Evolutionary conservation across 306 rosid species (phyloP).

Genomic region (Datisca glomerata): DNA sequence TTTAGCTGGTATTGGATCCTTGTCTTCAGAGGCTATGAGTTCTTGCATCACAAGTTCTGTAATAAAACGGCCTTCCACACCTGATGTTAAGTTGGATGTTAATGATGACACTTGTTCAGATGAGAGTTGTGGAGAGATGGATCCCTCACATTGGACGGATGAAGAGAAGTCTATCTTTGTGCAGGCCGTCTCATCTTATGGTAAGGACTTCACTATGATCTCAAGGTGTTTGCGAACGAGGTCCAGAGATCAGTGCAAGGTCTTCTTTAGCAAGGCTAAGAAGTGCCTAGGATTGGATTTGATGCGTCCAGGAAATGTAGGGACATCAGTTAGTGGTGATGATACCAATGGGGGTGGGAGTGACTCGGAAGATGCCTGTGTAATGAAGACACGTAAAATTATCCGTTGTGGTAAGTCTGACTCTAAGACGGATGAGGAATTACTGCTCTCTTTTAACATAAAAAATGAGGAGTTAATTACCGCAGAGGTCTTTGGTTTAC

Average conservation of each 20-base stretch:
- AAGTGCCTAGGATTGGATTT: constrained; percentile 80
- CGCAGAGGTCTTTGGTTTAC: constrained; percentile 25
- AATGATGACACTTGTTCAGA: constrained; percentile 87
- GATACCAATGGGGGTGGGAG: constrained; percentile 62
- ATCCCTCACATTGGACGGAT: constrained; percentile 77
- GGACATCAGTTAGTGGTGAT: constrained; percentile 32
- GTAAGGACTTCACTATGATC: constrained; percentile 61
- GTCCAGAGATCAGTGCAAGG: constrained; percentile 79
- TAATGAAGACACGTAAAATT: constrained; percentile 41
- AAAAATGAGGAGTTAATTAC: constrained; percentile 33
- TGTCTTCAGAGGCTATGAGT: constrained; percentile 79
- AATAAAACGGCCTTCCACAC: constrained; percentile 20
- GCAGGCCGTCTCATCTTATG: constrained; percentile 76
- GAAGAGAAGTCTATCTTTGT: constrained; percentile 69
- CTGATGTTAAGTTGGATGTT: constrained; percentile 33
- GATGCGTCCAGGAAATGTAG: constrained; percentile 33
- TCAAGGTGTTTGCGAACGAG: constrained; percentile 60
- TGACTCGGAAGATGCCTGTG: constrained; percentile 64
- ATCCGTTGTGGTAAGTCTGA: constrained; percentile 42
- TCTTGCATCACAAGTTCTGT: constrained; percentile 66
- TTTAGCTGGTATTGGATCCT: constrained; percentile 79
- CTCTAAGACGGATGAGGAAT: constrained; percentile 40
- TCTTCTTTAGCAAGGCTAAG: constrained; percentile 86
- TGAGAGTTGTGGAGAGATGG: constrained; percentile 88
- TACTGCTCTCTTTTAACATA: constrained; percentile 25